A percentile compares a stretch with the other conserved stretches of the same genome.
Conservation (phyloP, 306 rosid species). For the Dalbergia cochinchinensis region DNA sequence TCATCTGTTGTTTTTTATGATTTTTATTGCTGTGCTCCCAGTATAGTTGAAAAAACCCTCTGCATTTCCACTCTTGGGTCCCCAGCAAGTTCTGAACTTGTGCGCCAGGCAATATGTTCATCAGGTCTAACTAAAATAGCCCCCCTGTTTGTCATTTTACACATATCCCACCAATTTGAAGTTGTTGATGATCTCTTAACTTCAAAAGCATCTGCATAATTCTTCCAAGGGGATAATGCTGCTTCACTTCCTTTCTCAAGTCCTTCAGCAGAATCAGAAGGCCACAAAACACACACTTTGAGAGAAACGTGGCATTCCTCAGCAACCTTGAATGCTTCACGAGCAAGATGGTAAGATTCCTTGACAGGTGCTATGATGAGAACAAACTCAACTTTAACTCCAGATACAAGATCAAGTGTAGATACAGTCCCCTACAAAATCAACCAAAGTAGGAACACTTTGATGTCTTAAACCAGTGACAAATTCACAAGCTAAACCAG, state of each 20-base stretch:
- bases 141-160: constrained; percentile 72
- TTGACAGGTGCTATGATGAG: constrained; percentile 73
- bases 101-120: constrained; percentile 86
- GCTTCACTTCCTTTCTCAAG: constrained; percentile 57
- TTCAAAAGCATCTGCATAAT: constrained; percentile 68
- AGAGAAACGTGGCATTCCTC: constrained; percentile 63
- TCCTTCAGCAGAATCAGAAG: constrained; percentile 50
- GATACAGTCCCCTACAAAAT: constrained; percentile 65
- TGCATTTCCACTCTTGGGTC: constrained; percentile 70
- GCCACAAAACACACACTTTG: constrained; percentile 76
- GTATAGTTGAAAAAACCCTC: constrained; percentile 66
- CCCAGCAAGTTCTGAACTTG: constrained; percentile 56
- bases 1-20: background rate
- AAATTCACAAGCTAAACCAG: constrained; percentile 27
- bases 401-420: constrained; percentile 77
- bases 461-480: constrained; percentile 20
- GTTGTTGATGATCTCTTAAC: constrained; percentile 54
- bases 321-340: constrained; percentile 67
- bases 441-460: constrained; percentile 23
- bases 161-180: constrained; percentile 77
- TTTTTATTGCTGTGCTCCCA: constrained; percentile 44
- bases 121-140: constrained; percentile 88
- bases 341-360: constrained; percentile 71
- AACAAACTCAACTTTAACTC: constrained; percentile 73
- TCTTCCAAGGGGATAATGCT: constrained; percentile 68